These are phyloP conservation scores for Fusarium clavum DNA, from an alignment of 2,329 filamentous ascomycete genomes.

Conservation along the genomic window DNA sequence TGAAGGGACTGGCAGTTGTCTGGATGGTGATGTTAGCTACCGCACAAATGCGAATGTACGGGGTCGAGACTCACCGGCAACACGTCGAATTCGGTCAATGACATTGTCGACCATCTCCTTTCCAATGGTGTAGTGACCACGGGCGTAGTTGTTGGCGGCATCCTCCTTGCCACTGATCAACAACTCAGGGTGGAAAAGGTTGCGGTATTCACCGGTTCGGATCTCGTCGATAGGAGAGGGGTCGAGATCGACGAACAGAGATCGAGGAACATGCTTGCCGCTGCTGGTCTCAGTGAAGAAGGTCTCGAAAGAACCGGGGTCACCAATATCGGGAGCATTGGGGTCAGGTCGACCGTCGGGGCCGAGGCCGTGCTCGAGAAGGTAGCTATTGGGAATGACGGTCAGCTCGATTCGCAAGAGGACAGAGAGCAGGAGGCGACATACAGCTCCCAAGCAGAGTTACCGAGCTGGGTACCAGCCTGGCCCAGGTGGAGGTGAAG, in stretches of 20 bases:
- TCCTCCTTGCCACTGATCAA: constrained; percentile 81
- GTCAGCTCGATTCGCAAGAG: constrained; percentile 39
- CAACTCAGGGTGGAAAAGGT: constrained; percentile 78
- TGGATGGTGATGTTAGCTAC: constrained; percentile 48
- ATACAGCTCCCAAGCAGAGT: constrained; percentile 82
- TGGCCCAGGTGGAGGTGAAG: constrained; percentile 74
- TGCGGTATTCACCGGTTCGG: constrained; percentile 73
- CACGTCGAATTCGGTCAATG: constrained; percentile 76
- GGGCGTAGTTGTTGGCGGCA: constrained; percentile 82
- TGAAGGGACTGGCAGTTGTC: constrained; percentile 80
- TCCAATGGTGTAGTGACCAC: constrained; percentile 80
- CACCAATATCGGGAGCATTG: constrained; percentile 67
- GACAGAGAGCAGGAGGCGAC: constrained; percentile 51
- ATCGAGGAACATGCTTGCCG: constrained; percentile 78
- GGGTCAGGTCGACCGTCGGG: constrained; percentile 73
- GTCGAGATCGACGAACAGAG: constrained; percentile 79
- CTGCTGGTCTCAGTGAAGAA: constrained; percentile 79
- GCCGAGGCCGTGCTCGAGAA: constrained; percentile 77
- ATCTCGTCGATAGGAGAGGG: constrained; percentile 81
- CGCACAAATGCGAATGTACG: background rate
- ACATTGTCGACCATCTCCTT: constrained; percentile 80
- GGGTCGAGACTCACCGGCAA: constrained; percentile 65
- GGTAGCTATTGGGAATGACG: constrained; percentile 64
- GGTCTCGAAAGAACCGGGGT: constrained; percentile 75
- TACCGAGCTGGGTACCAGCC: constrained; percentile 79